Evolutionary conservation across 176 grass and related monocot species (phyloP).

Genomic region (Triticum dicoccoides): DNA sequence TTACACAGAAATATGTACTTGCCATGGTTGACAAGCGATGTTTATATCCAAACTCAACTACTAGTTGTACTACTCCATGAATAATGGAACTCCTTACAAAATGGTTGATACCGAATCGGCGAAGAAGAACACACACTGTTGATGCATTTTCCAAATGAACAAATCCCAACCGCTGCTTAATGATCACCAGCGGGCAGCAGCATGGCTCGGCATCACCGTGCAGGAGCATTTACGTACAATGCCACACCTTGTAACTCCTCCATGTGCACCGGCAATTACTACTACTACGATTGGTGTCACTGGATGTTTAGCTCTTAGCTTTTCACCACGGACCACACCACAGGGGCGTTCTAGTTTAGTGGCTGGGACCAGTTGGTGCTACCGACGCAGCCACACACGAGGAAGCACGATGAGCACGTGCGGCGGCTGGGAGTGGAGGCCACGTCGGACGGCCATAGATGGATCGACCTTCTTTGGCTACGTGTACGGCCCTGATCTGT

Average conservation of each 20-base stretch:
- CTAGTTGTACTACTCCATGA: not conserved
- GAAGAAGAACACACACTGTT: not conserved
- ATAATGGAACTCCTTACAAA: not conserved
- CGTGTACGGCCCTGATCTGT: slow-evolving; percentile 28
- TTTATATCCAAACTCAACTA: not conserved
- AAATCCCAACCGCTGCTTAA: too few species aligned
- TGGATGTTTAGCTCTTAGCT: not conserved
- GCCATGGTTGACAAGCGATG: not conserved
- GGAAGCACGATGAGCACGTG: slow-evolving; percentile 50
- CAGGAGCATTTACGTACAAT: not conserved
- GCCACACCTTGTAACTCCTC: not conserved
- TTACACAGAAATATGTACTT: not conserved
- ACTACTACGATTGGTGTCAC: not conserved
- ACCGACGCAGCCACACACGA: slow-evolving; percentile 11
- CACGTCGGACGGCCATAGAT: slow-evolving; percentile 21
- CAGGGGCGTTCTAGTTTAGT: not conserved
- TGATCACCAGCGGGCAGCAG: too few species aligned
- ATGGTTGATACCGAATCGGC: not conserved
- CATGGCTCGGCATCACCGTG: too few species aligned
- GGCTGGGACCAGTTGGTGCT: slow-evolving; percentile 18
- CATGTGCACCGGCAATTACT: not conserved
- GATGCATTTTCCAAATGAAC: not conserved
- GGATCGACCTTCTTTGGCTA: not conserved
- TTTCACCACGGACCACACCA: slow-evolving; percentile 5
- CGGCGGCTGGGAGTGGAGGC: not conserved